phyloP scores from a whole-genome alignment of 208 protist species.

The Tritrichomonas musculus region DNA sequence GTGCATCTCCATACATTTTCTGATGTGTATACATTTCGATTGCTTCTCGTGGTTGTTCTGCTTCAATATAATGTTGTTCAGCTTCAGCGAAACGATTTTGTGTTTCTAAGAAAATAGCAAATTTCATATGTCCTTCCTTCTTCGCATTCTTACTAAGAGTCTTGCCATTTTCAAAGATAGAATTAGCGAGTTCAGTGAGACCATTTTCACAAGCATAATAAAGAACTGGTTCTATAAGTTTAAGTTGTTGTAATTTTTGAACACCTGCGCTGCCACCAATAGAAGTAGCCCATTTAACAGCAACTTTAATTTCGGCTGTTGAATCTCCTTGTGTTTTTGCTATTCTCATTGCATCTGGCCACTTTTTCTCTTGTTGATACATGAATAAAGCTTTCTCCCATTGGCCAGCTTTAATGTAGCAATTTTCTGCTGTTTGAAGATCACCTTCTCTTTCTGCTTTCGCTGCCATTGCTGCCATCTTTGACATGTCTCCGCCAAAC shows the following conservation, averaged over 20 bases:
- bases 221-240: background rate
- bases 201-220: background rate
- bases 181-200: background rate
- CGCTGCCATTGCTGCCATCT: background rate
- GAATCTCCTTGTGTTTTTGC: background rate
- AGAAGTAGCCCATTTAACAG: background rate
- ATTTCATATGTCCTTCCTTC: background rate
- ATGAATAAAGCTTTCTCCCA: slow-evolving; percentile 17
- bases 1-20: background rate
- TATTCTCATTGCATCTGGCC: background rate
- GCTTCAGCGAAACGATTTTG: background rate
- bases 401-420: background rate
- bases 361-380: slow-evolving; percentile 19
- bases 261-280: background rate
- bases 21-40: slow-evolving; percentile 16
- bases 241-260: background rate
- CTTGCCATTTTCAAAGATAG: background rate
- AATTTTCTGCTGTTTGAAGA: background rate
- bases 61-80: background rate
- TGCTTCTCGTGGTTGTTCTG: slow-evolving; percentile 3
- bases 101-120: background rate
- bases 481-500: background rate
- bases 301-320: background rate
- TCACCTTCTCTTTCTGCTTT: background rate
- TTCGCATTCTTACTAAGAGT: background rate